phyloP scores from a whole-genome alignment of 768 basidiomycete species.

The Hygrocybe coccinea region DNA sequence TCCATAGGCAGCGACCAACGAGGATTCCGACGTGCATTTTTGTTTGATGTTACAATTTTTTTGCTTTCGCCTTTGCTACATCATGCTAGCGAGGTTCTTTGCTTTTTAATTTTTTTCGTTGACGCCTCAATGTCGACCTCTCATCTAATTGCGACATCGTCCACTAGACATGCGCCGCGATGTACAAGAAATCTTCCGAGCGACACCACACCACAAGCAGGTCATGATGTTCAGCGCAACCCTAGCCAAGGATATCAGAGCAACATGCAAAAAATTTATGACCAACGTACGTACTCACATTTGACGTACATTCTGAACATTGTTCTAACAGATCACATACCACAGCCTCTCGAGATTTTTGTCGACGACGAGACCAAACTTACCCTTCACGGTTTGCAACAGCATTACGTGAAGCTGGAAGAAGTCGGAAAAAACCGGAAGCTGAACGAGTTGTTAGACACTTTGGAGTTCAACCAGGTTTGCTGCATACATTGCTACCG shows the following conservation, averaged over 20 bases:
- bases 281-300: conserved; percentile 66
- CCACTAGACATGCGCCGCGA: conserved; percentile 99
- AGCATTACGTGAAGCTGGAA: conserved; percentile 96
- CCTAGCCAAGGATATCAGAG: conserved; percentile 91
- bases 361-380: conserved; percentile 99
- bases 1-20: conserved; percentile 33
- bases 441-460: conserved; percentile 91
- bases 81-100: conserved; percentile 9
- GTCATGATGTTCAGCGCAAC: conserved; percentile 99
- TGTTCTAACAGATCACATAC: neutral
- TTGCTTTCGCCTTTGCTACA: conserved; percentile 12
- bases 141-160: conserved; percentile 67
- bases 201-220: conserved; percentile 99
- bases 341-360: conserved; percentile 95
- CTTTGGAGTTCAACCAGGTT: conserved; percentile 97
- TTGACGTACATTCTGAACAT: neutral
- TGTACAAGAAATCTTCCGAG: conserved; percentile 99
- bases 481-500: conserved; percentile 9
- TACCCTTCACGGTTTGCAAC: conserved; percentile 95
- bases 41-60: conserved; percentile 13
- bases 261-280: conserved; percentile 99
- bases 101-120: conserved; percentile 37
- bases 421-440: conserved; percentile 96
- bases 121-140: conserved; percentile 45
- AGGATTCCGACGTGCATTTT: conserved; percentile 28